phyloP scores from a whole-genome alignment of 2,329 filamentous ascomycete species.

The Phialophora tarda region DNA sequence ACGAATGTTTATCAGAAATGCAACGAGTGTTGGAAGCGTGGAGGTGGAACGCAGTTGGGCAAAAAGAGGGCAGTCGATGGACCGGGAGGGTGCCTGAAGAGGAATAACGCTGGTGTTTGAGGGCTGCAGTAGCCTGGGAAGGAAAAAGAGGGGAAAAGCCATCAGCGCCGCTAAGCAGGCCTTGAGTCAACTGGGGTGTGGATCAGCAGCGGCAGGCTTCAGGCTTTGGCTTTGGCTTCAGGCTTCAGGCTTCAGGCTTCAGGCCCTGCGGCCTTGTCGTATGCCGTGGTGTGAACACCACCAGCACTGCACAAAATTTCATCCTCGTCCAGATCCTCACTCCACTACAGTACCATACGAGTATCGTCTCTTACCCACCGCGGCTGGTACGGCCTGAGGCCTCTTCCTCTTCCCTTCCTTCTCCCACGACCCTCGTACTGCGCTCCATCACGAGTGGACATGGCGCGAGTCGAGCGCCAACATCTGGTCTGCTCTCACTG shows the following conservation, averaged over 20 bases:
- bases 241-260: neutral
- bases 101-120: slow-evolving; percentile 19
- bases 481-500: slow-evolving; percentile 10
- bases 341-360: slow-evolving; percentile 18
- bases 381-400: slow-evolving; percentile 16
- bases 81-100: slow-evolving; percentile 18
- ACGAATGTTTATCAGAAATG: slow-evolving; percentile 21
- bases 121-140: slow-evolving; percentile 18
- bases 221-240: neutral
- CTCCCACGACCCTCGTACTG: neutral
- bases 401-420: neutral
- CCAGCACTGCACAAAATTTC: slow-evolving; percentile 13
- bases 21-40: slow-evolving; percentile 12
- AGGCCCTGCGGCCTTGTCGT: slow-evolving; percentile 1
- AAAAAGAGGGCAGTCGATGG: slow-evolving; percentile 7
- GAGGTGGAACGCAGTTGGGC: neutral
- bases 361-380: slow-evolving; percentile 9
- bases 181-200: too few species aligned
- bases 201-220: too few species aligned
- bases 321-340: slow-evolving; percentile 7
- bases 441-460: slow-evolving; percentile 8
- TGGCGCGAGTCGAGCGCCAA: slow-evolving; percentile 5
- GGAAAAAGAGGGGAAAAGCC: slow-evolving; percentile 18
- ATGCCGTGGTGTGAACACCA: slow-evolving; percentile 11
- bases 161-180: neutral